Evolutionary conservation across 2,329 filamentous ascomycete genomes (phyloP).

Genomic region (Pseudogymnoascus sp.): DNA sequence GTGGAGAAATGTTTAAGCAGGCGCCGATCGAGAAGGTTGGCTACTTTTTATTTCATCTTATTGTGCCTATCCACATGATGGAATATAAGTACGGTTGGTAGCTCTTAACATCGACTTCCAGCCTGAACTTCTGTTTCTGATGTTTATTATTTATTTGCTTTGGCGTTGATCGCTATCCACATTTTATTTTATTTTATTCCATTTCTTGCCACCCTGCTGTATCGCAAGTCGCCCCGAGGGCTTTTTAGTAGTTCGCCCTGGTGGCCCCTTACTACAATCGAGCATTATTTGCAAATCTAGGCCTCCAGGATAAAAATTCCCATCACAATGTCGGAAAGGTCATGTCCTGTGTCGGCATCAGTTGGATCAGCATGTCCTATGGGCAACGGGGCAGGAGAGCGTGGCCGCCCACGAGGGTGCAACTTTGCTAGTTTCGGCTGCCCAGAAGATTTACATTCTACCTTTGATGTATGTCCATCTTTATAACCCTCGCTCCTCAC

Average conservation of each 20-base stretch:
- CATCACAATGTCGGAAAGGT: slow-evolving; percentile 19
- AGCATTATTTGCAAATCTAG: background rate
- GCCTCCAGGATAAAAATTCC: slow-evolving; percentile 8
- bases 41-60: background rate
- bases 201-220: slow-evolving; percentile 5
- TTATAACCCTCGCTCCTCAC: background rate
- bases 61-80: background rate
- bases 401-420: slow-evolving; percentile 27
- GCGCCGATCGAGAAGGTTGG: background rate
- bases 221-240: background rate
- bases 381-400: slow-evolving; percentile 14
- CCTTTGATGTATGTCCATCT: slow-evolving; percentile 28
- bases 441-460: slow-evolving; percentile 26
- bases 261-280: slow-evolving; percentile 3
- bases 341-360: slow-evolving; percentile 18
- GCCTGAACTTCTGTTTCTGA: background rate
- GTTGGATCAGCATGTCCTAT: slow-evolving; percentile 16
- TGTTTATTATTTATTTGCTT: background rate
- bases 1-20: background rate
- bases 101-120: background rate
- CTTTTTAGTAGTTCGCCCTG: slow-evolving; percentile 8
- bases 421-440: slow-evolving; percentile 29
- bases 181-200: background rate
- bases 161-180: background rate
- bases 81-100: slow-evolving; percentile 1